These are phyloP conservation scores for Aaosphaeria pasadenensis DNA, from an alignment of 2,329 filamentous ascomycete genomes.

Conservation along the genomic window DNA sequence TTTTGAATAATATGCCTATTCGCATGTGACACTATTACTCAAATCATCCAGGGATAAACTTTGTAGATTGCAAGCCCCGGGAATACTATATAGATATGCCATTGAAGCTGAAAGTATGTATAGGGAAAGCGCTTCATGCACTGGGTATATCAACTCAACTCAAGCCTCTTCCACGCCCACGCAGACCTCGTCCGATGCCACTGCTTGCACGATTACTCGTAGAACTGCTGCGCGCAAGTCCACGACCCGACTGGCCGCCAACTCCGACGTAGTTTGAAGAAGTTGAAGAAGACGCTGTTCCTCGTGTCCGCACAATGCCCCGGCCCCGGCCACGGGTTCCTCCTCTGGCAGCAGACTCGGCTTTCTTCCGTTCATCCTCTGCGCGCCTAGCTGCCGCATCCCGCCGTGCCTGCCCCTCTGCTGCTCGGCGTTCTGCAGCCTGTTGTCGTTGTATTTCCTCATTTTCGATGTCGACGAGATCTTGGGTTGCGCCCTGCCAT, in stretches of 20 bases:
- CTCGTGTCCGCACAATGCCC: constrained; percentile 32
- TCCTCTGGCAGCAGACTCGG: constrained; percentile 56
- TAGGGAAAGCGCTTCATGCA: too few relatives aligned
- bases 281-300: constrained; percentile 29
- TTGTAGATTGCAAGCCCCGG: too few relatives aligned
- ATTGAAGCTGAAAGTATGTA: too few relatives aligned
- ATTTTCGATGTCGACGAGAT: constrained; percentile 80
- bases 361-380: constrained; percentile 53
- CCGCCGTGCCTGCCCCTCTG: constrained; percentile 74
- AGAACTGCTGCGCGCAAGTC: constrained; percentile 45
- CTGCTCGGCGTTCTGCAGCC: constrained; percentile 71
- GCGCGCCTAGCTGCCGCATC: constrained; percentile 61
- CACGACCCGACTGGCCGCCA: constrained; percentile 48
- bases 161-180: constrained; percentile 28
- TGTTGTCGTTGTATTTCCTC: constrained; percentile 72
- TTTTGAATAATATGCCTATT: too few relatives aligned
- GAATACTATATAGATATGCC: too few relatives aligned
- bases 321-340: constrained; percentile 34
- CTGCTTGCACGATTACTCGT: constrained; percentile 39
- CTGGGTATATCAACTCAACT: constrained; percentile 9
- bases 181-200: constrained; percentile 43
- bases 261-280: constrained; percentile 39
- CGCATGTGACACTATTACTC: too few relatives aligned
- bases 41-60: too few relatives aligned
- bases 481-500: constrained; percentile 86